phyloP scores from a whole-genome alignment of 108 stramenopile genomes.

The Nitzschia sp. region DNA sequence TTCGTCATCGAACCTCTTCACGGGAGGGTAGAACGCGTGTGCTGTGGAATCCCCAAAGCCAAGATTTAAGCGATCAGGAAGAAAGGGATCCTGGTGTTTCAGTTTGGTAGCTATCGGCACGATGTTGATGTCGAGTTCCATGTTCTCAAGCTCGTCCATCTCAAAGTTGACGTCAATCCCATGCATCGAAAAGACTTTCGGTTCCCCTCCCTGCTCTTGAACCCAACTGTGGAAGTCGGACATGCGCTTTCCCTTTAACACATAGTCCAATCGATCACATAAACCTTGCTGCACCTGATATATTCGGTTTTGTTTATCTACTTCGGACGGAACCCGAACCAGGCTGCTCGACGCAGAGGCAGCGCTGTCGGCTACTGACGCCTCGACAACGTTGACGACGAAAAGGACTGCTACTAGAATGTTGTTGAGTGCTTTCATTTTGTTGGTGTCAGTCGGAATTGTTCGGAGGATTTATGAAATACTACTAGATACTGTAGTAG shows the following conservation, averaged over 20 bases:
- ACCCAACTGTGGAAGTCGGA: conserved; percentile 32
- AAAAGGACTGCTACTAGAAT: too few relatives aligned
- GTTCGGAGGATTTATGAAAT: too few relatives aligned
- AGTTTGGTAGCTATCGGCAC: background rate
- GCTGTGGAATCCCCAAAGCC: background rate
- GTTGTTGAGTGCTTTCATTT: too few relatives aligned
- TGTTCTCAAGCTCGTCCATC: conserved; percentile 7
- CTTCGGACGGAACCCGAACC: background rate
- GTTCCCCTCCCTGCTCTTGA: conserved; percentile 24
- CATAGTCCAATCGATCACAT: conserved; percentile 31
- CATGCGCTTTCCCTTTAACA: conserved; percentile 28
- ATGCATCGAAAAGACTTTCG: conserved; percentile 37
- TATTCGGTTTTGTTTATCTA: conserved; percentile 7
- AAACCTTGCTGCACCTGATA: conserved; percentile 20
- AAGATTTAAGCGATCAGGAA: conserved; percentile 30
- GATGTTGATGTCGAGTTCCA: background rate
- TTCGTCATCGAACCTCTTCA: background rate
- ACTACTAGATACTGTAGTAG: too few relatives aligned
- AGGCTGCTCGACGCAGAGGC: background rate
- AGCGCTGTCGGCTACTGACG: background rate
- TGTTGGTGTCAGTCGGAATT: too few relatives aligned
- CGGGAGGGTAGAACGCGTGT: background rate
- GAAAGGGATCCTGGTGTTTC: conserved; percentile 19
- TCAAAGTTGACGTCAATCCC: conserved; percentile 38
- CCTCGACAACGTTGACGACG: background rate